Percentiles rank a stretch among this genome's conserved stretches.
phyloP scores from a whole-genome alignment of 352 stramenopile genomes.

The Phytophthora nicotianae region DNA sequence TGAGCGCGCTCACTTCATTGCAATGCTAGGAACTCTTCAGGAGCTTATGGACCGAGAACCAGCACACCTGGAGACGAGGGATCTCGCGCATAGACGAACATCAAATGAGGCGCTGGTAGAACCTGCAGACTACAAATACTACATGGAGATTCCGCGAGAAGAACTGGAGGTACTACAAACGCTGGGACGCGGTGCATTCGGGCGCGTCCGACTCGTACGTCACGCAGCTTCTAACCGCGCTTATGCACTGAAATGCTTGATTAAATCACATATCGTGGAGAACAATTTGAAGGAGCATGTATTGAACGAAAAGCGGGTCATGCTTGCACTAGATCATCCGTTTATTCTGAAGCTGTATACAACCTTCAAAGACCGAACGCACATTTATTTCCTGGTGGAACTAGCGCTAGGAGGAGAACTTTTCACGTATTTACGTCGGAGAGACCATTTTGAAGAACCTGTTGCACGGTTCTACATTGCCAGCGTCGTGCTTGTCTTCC shows the following conservation, averaged over 20 bases:
- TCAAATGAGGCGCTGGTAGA: slow-evolving; percentile 45
- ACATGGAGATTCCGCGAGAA: slow-evolving; percentile 70
- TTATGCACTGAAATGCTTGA: slow-evolving; percentile 93
- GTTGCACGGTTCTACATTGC: slow-evolving; percentile 88
- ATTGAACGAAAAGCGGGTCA: slow-evolving; percentile 91
- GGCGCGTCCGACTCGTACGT: slow-evolving; percentile 88
- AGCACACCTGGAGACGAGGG: slow-evolving; percentile 19
- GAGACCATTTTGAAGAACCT: slow-evolving; percentile 75
- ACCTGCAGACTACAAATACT: slow-evolving; percentile 72
- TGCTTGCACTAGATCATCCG: slow-evolving; percentile 88
- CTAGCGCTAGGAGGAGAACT: slow-evolving; percentile 91
- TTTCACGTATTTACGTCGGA: slow-evolving; percentile 89
- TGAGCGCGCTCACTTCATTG: slow-evolving; percentile 74
- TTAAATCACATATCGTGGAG: slow-evolving; percentile 91
- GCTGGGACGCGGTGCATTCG: slow-evolving; percentile 87
- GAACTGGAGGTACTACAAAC: slow-evolving; percentile 82
- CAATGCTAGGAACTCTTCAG: slow-evolving; percentile 78
- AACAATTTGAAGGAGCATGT: slow-evolving; percentile 93
- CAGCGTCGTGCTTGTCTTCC: slow-evolving; percentile 90
- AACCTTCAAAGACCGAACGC: slow-evolving; percentile 91
- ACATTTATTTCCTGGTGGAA: slow-evolving; percentile 93
- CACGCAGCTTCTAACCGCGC: slow-evolving; percentile 66
- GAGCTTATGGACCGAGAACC: slow-evolving; percentile 81
- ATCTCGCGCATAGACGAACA: slow-evolving; percentile 27
- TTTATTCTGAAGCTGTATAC: slow-evolving; percentile 92